phyloP scores from a whole-genome alignment of 768 basidiomycete species.

The Melanogaster broomeanus region DNA sequence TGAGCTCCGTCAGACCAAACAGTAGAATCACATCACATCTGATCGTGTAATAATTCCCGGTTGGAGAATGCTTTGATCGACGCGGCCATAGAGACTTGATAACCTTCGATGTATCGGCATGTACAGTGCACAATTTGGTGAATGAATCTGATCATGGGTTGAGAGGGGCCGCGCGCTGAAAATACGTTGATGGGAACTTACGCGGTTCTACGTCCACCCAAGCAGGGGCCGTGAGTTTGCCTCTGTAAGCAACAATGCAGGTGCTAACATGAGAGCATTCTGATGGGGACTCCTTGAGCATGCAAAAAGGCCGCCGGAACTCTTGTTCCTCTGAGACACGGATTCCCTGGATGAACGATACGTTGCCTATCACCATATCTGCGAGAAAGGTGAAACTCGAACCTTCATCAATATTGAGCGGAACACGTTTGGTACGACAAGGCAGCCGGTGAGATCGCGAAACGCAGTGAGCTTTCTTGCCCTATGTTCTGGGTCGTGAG shows the following conservation, averaged over 20 bases:
- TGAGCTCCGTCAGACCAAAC: slow-evolving; percentile 41
- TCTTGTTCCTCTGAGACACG: slow-evolving; percentile 9
- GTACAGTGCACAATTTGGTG: not conserved
- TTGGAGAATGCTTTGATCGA: not conserved
- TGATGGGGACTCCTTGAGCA: not conserved
- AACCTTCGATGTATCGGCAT: slow-evolving; percentile 4
- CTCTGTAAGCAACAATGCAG: slow-evolving; percentile 5
- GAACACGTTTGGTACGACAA: too few relatives aligned
- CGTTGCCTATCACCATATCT: not conserved
- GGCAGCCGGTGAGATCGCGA: too few relatives aligned
- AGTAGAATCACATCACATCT: slow-evolving; percentile 35
- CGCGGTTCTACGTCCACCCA: slow-evolving; percentile 7
- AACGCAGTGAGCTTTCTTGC: slow-evolving; percentile 10
- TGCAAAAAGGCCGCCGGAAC: not conserved
- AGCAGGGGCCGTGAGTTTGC: not conserved
- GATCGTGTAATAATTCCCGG: slow-evolving; percentile 20
- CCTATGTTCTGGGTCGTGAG: slow-evolving; percentile 5
- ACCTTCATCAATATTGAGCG: slow-evolving; percentile 15
- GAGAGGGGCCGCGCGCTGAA: not conserved
- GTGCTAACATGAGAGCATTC: not conserved
- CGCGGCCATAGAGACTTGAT: not conserved
- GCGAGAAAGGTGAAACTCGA: not conserved
- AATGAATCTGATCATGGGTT: slow-evolving; percentile 5
- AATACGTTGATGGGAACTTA: not conserved
- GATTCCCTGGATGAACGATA: slow-evolving; percentile 23